Percentiles rank a stretch among this genome's conserved stretches.
Evolutionary conservation across 345 rosid species (phyloP).

Genomic region (Brassica juncea): DNA sequence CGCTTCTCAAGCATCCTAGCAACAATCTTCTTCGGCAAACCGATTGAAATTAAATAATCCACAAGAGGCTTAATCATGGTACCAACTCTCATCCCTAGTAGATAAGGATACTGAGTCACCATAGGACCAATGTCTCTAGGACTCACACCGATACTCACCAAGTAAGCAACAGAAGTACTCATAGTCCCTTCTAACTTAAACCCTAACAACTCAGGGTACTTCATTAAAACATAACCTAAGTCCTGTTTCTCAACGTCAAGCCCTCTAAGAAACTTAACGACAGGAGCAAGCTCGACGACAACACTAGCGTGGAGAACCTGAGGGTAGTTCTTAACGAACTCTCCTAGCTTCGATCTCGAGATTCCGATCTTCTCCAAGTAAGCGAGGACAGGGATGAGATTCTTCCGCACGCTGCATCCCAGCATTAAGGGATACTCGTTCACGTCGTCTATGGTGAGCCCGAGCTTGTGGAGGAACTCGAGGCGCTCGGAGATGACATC

Average conservation of each 20-base stretch:
- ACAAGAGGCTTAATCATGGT: slow-evolving; percentile 81
- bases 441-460: slow-evolving; percentile 73
- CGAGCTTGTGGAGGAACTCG: slow-evolving; percentile 76
- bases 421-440: slow-evolving; percentile 84
- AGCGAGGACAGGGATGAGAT: slow-evolving; percentile 85
- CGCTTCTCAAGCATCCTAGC: slow-evolving; percentile 93
- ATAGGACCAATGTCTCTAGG: slow-evolving; percentile 95
- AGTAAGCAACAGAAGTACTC: slow-evolving; percentile 90
- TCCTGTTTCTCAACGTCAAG: slow-evolving; percentile 90
- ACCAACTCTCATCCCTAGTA: slow-evolving; percentile 93
- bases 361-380: slow-evolving; percentile 83
- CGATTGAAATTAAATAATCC: slow-evolving; percentile 68
- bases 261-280: slow-evolving; percentile 82
- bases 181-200: slow-evolving; percentile 89
- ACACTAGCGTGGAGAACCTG: slow-evolving; percentile 84
- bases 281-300: slow-evolving; percentile 91
- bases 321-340: slow-evolving; percentile 76
- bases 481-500: slow-evolving; percentile 92
- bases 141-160: slow-evolving; percentile 85
- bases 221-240: slow-evolving; percentile 71
- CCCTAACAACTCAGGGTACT: slow-evolving; percentile 90
- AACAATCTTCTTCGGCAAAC: slow-evolving; percentile 73
- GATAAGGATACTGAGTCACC: slow-evolving; percentile 87
- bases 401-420: slow-evolving; percentile 86
- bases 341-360: slow-evolving; percentile 69